Evolutionary conservation across 495 filamentous ascomycete species (phyloP).

Genomic region (Parmelia sp.): DNA sequence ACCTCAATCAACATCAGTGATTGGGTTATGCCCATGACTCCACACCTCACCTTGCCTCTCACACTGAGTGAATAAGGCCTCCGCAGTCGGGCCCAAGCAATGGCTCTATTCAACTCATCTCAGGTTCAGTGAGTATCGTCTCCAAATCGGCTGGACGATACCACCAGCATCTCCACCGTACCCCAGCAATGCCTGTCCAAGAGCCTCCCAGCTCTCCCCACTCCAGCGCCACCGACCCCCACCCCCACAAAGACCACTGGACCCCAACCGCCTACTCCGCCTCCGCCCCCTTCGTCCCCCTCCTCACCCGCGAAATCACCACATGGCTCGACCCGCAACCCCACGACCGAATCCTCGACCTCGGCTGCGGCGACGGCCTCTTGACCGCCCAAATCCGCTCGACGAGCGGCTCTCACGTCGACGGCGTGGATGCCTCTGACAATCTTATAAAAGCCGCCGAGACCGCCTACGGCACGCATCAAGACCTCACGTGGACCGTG

Average conservation of each 20-base stretch:
- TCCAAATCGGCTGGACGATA: not conserved
- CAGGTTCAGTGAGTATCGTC: too few species aligned
- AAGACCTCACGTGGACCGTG: constrained; percentile 34
- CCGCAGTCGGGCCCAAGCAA: too few species aligned
- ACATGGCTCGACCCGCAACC: constrained; percentile 55
- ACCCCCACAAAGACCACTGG: constrained; percentile 45
- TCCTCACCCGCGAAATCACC: constrained; percentile 59
- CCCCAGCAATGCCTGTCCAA: not conserved
- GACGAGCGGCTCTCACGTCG: constrained; percentile 40
- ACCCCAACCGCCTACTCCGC: constrained; percentile 55
- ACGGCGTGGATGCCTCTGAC: constrained; percentile 59
- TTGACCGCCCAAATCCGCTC: constrained; percentile 53
- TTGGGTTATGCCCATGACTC: not conserved
- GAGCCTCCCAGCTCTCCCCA: not conserved
- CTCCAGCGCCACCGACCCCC: not conserved
- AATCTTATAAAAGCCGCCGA: constrained; percentile 58
- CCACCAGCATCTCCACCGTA: not conserved
- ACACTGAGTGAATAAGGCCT: not conserved
- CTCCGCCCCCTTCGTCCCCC: constrained; percentile 66
- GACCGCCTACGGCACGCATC: constrained; percentile 31
- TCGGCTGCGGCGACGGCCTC: constrained; percentile 70
- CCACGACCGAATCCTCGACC: constrained; percentile 58
- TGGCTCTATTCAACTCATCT: too few species aligned
- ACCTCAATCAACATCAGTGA: not conserved
- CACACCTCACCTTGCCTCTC: not conserved